Percentiles rank a stretch among this genome's conserved stretches.
phyloP scores from a whole-genome alignment of 1,284 basidiomycete genomes.

The Trametes polyzona region DNA sequence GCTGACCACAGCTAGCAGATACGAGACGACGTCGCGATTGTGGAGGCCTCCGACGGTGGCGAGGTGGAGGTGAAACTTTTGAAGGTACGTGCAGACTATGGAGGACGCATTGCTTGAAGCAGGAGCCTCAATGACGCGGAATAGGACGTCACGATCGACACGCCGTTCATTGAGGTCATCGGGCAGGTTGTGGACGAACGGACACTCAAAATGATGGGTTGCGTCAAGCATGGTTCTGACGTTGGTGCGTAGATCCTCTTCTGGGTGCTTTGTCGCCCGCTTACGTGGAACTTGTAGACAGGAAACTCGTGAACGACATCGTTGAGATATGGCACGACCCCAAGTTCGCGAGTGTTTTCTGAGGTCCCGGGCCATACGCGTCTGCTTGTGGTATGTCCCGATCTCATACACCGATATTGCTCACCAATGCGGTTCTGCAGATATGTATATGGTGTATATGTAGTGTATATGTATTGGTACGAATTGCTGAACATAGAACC shows the following conservation, averaged over 20 bases:
- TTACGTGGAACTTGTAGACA: conserved; percentile 46
- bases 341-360: conserved; percentile 46
- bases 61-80: conserved; percentile 57
- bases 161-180: conserved; percentile 75
- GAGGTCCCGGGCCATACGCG: background rate
- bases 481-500: too few species aligned
- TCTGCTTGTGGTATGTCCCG: background rate
- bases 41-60: conserved; percentile 75
- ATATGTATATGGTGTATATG: too few species aligned
- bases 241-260: conserved; percentile 58
- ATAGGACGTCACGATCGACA: conserved; percentile 55
- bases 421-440: too few species aligned
- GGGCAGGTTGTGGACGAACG: conserved; percentile 66
- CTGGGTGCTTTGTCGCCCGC: background rate
- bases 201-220: conserved; percentile 64
- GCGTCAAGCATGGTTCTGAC: conserved; percentile 64
- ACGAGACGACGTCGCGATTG: conserved; percentile 55
- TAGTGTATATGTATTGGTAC: too few species aligned
- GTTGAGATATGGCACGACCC: conserved; percentile 68
- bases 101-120: background rate
- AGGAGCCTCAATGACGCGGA: background rate
- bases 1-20: conserved; percentile 41
- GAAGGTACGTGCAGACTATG: background rate
- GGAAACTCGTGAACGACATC: conserved; percentile 67
- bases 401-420: too few species aligned